Evolutionary conservation across 768 basidiomycete genomes (phyloP).

Genomic region (Serendipita sp.): DNA sequence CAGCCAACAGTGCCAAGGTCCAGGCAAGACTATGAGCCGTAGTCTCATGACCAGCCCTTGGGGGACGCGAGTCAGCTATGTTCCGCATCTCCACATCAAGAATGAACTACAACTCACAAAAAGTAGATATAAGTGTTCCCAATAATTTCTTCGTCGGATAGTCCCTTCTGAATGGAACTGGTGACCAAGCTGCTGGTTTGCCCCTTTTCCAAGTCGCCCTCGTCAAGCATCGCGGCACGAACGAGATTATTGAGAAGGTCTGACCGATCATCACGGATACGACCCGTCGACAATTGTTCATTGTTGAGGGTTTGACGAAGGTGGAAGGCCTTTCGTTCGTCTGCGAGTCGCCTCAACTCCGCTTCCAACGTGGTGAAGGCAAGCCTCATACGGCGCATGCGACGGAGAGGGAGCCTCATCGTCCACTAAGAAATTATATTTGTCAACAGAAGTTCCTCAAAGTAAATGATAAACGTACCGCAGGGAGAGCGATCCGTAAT

Average conservation of each 20-base stretch:
- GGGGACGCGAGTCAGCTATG: too few relatives aligned
- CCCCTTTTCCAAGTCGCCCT: background rate
- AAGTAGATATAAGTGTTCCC: constrained; percentile 6
- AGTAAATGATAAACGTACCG: background rate
- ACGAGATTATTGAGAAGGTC: constrained; percentile 3
- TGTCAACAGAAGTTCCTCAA: background rate
- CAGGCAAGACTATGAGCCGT: constrained; percentile 6
- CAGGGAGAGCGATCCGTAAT: background rate
- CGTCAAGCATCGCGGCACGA: background rate
- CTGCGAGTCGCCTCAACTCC: background rate
- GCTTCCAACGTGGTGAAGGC: background rate
- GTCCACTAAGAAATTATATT: background rate
- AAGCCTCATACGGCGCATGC: background rate
- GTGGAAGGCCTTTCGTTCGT: background rate
- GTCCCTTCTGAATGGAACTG: constrained; percentile 1
- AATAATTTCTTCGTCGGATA: constrained; percentile 1
- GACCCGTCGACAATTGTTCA: background rate
- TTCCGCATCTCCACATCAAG: background rate
- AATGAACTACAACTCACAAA: background rate
- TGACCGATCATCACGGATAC: background rate
- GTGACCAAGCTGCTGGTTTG: background rate
- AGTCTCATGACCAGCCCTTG: background rate
- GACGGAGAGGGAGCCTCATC: background rate
- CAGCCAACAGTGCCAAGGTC: constrained; percentile 2
- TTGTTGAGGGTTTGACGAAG: background rate